Evolutionary conservation across 2,329 filamentous ascomycete species (phyloP), one percentile per base, ranked within the genome.

Genomic region (Lasiodiplodia sp.): DNA sequence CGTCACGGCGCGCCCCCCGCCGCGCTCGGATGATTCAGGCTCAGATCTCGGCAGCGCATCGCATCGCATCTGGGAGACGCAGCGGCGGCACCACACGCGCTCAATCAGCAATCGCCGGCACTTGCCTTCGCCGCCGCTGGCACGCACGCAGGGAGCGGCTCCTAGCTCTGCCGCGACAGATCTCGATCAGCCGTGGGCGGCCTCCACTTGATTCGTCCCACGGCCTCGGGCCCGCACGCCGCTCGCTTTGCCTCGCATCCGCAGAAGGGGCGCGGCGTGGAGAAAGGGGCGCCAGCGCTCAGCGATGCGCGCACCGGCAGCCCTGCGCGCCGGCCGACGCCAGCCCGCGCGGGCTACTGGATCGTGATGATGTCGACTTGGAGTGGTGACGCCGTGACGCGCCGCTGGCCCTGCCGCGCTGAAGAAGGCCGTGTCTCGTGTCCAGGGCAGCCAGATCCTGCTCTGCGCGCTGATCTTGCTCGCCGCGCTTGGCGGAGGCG

Each of bases 161-260:
- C 23, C 51, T 66, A 66, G 64, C 52, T 56, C 52, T 66, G 64
- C 52, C 52, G 64, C 62, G 58, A 63, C 62, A 66, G 64, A 66
- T 66, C 64, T 53, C 49, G 64, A 66, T 66, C 64, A 23, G 62
- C 52, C 64, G 52, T 49, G 40, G 64, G 49, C 47, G 28, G 49
- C 63, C 63, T 56, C 63, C 63, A 66, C 63, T 34, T 66, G 64
- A 68, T 62, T 68, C 44, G 66, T 52, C 55, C 55, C 66, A 53
- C 31, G 55, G 28, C 23, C 31, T 57, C 47, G 66, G 66, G 55
- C 37, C 55, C 65, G 65, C 53, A 58, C 52, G 40, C 64, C 53
- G 64, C 60, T 64, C 60, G 44, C 49, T 51, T n/a, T 53, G 47
- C 51, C 62, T 65, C 58, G 58, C 40, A 51, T 63, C 58, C 16